Conservation (phyloP, 345 rosid species). For the Acer saccharum region DNA sequence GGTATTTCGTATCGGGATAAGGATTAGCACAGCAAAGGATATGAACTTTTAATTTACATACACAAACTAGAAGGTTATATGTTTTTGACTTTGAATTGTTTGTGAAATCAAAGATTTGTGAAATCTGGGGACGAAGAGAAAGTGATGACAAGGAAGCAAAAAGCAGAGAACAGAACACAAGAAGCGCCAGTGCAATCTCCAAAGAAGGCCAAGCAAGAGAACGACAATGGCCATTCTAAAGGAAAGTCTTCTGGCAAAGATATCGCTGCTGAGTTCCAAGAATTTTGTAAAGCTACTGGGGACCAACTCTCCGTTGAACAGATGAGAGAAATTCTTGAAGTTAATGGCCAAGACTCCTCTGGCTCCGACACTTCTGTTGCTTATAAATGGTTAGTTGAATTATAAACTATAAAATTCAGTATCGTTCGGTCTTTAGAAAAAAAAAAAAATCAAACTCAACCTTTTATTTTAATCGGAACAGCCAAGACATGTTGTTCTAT, state of each 20-base stretch:
- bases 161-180: slow-evolving; percentile 62
- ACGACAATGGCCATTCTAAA: slow-evolving; percentile 18
- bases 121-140: slow-evolving; percentile 63
- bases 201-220: slow-evolving; percentile 60
- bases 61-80: too few relatives aligned
- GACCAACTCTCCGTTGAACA: slow-evolving; percentile 59
- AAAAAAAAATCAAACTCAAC: too few relatives aligned
- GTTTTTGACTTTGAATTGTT: neutral
- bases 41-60: too few relatives aligned
- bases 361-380: slow-evolving; percentile 41
- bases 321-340: slow-evolving; percentile 60
- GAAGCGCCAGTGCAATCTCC: slow-evolving; percentile 56
- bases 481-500: slow-evolving; percentile 68
- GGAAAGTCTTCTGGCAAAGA: slow-evolving; percentile 30
- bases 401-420: too few relatives aligned
- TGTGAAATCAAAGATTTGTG: slow-evolving; percentile 53
- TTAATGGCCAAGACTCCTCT: slow-evolving; percentile 63
- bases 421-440: too few relatives aligned
- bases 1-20: too few relatives aligned
- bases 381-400: slow-evolving; percentile 38
- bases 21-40: too few relatives aligned
- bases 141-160: slow-evolving; percentile 77
- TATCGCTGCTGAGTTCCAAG: slow-evolving; percentile 45
- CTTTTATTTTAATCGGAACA: slow-evolving; percentile 19
- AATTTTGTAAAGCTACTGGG: slow-evolving; percentile 49